Conservation (phyloP, 2,329 filamentous ascomycete species). For the Decorospora gaudefroyi region DNA sequence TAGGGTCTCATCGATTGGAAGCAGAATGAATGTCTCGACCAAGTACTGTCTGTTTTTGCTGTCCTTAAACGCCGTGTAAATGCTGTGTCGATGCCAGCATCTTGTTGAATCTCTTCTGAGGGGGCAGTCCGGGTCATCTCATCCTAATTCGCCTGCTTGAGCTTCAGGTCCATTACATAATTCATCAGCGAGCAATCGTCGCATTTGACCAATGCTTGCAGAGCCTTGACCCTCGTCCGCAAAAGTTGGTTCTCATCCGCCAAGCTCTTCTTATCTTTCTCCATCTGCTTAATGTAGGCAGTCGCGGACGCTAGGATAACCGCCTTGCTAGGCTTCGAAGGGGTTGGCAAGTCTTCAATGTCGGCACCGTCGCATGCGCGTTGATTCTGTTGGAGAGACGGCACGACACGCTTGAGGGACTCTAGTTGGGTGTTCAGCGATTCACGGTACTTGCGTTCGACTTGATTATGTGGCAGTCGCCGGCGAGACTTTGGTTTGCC, state of each 20-base stretch:
- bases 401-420: slow-evolving; percentile 48
- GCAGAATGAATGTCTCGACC: too few relatives aligned
- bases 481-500: slow-evolving; percentile 44
- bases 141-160: slow-evolving; percentile 36
- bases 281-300: slow-evolving; percentile 54
- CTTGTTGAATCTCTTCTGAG: slow-evolving; percentile 1
- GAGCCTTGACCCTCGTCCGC: slow-evolving; percentile 48
- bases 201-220: slow-evolving; percentile 53
- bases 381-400: slow-evolving; percentile 47
- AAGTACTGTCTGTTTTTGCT: slow-evolving; percentile 13
- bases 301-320: slow-evolving; percentile 54
- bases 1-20: too few relatives aligned
- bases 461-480: slow-evolving; percentile 52
- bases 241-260: slow-evolving; percentile 49
- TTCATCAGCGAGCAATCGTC: slow-evolving; percentile 54
- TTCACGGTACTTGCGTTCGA: slow-evolving; percentile 54
- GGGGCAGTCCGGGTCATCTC: neutral
- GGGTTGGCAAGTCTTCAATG: slow-evolving; percentile 51
- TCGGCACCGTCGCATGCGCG: slow-evolving; percentile 47
- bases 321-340: slow-evolving; percentile 52
- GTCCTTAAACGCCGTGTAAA: slow-evolving; percentile 24
- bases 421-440: slow-evolving; percentile 54
- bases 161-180: slow-evolving; percentile 50
- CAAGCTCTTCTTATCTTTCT: slow-evolving; percentile 49
- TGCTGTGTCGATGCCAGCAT: slow-evolving; percentile 24